Conservation (phyloP, 2,329 filamentous ascomycete genomes). For the Colletotrichum chrysophilum region DNA sequence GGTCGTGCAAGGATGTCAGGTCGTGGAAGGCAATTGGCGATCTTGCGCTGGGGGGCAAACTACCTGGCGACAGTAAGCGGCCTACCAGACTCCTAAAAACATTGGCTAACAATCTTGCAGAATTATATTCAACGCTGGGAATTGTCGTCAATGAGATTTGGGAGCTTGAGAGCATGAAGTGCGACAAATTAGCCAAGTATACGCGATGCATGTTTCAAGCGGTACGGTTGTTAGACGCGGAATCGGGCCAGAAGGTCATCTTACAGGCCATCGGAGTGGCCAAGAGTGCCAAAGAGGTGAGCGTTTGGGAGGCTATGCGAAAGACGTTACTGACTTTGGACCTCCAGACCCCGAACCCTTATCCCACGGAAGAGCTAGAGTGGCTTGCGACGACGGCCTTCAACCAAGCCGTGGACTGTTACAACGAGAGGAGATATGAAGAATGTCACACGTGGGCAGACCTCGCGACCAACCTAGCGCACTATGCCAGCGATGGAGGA, state of each 20-base stretch:
- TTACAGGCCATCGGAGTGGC: conserved; percentile 66
- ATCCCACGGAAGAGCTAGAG: conserved; percentile 72
- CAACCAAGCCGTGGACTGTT: conserved; percentile 75
- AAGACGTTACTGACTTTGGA: not conserved
- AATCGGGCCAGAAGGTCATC: conserved; percentile 63
- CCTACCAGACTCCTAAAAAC: not conserved
- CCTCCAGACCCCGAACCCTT: conserved; percentile 47
- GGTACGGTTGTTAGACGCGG: conserved; percentile 62
- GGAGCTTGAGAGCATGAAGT: conserved; percentile 59
- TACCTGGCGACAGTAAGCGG: conserved; percentile 54
- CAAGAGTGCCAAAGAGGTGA: conserved; percentile 52
- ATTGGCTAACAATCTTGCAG: conserved; percentile 34
- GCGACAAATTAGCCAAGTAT: conserved; percentile 72
- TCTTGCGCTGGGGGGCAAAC: conserved; percentile 59
- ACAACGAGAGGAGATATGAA: conserved; percentile 57
- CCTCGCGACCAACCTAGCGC: conserved; percentile 66
- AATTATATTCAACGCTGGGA: conserved; percentile 59
- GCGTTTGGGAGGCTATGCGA: conserved; percentile 4
- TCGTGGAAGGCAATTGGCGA: conserved; percentile 71
- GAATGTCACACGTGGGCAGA: conserved; percentile 66
- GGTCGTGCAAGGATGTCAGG: conserved; percentile 44
- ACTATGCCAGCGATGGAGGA: conserved; percentile 60
- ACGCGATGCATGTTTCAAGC: conserved; percentile 78
- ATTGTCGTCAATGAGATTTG: conserved; percentile 75
- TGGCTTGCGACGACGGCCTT: conserved; percentile 76